Evolutionary conservation across 2,329 filamentous ascomycete species (phyloP).

Genomic region (Fusarium acutatum): DNA sequence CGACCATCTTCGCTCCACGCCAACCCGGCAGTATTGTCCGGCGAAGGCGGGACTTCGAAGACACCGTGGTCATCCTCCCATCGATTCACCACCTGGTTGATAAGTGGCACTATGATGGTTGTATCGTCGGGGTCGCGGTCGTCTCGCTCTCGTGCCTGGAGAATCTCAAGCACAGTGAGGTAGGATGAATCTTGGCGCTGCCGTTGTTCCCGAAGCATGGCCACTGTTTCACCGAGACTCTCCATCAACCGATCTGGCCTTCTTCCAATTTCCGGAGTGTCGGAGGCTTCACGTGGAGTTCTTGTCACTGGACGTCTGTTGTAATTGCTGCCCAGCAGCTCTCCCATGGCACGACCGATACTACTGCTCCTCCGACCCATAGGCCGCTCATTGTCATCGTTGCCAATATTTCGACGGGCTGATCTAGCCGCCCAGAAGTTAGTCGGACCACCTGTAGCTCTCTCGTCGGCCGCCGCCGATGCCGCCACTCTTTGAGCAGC

Average conservation of each 20-base stretch:
- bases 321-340: slow-evolving; percentile 48
- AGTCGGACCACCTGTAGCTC: slow-evolving; percentile 8
- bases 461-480: slow-evolving; percentile 21
- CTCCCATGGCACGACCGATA: slow-evolving; percentile 50
- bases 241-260: slow-evolving; percentile 47
- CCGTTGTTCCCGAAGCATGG: slow-evolving; percentile 48
- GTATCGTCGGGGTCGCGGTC: slow-evolving; percentile 49
- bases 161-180: slow-evolving; percentile 49
- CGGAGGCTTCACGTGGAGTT: slow-evolving; percentile 46
- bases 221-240: slow-evolving; percentile 48
- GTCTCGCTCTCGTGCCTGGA: slow-evolving; percentile 47
- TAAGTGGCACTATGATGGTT: slow-evolving; percentile 48
- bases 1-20: slow-evolving; percentile 70
- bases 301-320: slow-evolving; percentile 46
- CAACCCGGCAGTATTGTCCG: slow-evolving; percentile 68
- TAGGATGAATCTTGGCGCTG: slow-evolving; percentile 49
- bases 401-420: slow-evolving; percentile 25
- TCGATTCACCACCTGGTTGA: slow-evolving; percentile 49
- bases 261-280: slow-evolving; percentile 21
- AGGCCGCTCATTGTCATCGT: slow-evolving; percentile 40
- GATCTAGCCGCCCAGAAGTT: slow-evolving; percentile 25
- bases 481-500: slow-evolving; percentile 38
- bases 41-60: slow-evolving; percentile 55
- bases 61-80: slow-evolving; percentile 55
- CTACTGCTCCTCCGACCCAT: slow-evolving; percentile 49